These are phyloP conservation scores for Lactarius hengduanensis DNA, from an alignment of 768 basidiomycete genomes.

Conservation along the genomic window DNA sequence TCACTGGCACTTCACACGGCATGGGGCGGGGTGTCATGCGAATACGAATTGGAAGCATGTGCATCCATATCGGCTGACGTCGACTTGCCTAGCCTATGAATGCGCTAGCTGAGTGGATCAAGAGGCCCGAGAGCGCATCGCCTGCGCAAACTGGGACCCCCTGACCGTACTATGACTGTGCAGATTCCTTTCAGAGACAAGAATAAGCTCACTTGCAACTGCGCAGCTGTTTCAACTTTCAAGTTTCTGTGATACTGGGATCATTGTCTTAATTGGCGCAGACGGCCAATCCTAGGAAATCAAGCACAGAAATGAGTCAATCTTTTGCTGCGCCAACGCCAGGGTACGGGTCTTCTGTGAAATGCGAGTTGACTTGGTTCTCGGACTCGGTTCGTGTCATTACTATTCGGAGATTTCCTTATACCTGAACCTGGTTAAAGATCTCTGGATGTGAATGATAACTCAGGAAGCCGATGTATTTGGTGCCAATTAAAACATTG, in stretches of 20 bases:
- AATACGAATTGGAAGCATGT: not conserved
- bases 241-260: conserved; percentile 11
- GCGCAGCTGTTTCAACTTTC: conserved; percentile 20
- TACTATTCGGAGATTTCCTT: not conserved
- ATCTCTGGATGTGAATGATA: not conserved
- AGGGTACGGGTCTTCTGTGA: conserved; percentile 6
- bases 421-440: not conserved
- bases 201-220: conserved; percentile 13
- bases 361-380: conserved; percentile 1
- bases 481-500: not conserved
- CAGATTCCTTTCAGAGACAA: conserved; percentile 6
- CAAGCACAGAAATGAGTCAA: conserved; percentile 19
- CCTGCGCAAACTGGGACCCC: not conserved
- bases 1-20: not conserved
- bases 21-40: not conserved
- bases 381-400: not conserved
- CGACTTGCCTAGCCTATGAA: not conserved
- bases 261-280: conserved; percentile 4
- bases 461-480: not conserved
- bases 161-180: not conserved
- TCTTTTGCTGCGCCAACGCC: not conserved
- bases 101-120: not conserved
- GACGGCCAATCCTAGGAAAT: conserved; percentile 19
- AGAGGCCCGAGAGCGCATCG: not conserved
- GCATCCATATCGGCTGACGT: conserved; percentile 1